Evolutionary conservation across 2,329 filamentous ascomycete genomes (phyloP).

Genomic region (Chaetothyriales sp.): DNA sequence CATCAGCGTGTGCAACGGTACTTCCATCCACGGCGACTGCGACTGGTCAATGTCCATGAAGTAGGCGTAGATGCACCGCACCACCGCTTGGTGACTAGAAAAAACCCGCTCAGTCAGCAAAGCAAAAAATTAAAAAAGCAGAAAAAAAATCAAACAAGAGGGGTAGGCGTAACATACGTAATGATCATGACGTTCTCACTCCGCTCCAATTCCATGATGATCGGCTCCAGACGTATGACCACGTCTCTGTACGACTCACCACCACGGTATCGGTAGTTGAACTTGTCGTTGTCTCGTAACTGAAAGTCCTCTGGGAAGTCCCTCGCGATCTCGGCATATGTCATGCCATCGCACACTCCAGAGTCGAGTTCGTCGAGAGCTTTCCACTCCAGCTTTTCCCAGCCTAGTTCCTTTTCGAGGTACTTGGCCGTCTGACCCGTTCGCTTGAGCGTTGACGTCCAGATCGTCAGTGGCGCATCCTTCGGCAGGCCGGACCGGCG

Average conservation of each 20-base stretch:
- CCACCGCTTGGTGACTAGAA: conserved; percentile 65
- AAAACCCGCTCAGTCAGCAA: not conserved
- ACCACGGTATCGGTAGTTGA: conserved; percentile 97
- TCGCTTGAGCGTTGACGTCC: conserved; percentile 63
- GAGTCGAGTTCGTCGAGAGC: conserved; percentile 94
- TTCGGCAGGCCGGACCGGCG: conserved; percentile 68
- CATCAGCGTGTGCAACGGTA: conserved; percentile 89
- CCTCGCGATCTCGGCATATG: conserved; percentile 88
- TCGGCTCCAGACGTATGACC: conserved; percentile 91
- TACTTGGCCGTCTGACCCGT: conserved; percentile 86
- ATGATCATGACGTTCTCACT: conserved; percentile 96
- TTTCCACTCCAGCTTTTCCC: conserved; percentile 97
- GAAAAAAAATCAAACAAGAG: not conserved
- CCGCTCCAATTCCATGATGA: conserved; percentile 97
- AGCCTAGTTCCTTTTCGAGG: conserved; percentile 53
- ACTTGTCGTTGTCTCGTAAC: conserved; percentile 94
- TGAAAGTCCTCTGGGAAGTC: conserved; percentile 87
- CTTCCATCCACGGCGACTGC: conserved; percentile 94
- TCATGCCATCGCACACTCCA: conserved; percentile 90
- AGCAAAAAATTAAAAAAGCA: no score
- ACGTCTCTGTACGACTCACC: conserved; percentile 95
- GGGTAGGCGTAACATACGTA: conserved; percentile 33
- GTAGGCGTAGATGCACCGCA: conserved; percentile 95
- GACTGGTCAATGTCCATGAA: conserved; percentile 96
- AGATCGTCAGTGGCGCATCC: conserved; percentile 52